These are phyloP conservation scores for Mycena venus DNA, from an alignment of 768 basidiomycete species.

Conservation along the genomic window DNA sequence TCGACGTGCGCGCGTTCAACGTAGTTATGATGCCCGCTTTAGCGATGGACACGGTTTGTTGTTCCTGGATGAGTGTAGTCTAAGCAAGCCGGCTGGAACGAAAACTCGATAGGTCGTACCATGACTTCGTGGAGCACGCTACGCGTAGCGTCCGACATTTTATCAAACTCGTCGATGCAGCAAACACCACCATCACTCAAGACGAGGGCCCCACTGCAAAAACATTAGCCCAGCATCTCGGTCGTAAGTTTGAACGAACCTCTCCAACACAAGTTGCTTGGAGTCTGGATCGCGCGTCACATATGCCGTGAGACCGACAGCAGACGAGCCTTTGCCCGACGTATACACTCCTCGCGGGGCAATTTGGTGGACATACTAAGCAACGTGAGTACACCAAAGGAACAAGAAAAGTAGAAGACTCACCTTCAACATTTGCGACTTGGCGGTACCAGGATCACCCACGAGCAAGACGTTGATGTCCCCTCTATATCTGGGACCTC, in stretches of 20 bases:
- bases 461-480: conserved; percentile 98
- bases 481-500: conserved; percentile 95
- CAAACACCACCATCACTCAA: conserved; percentile 97
- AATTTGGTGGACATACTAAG: conserved; percentile 97
- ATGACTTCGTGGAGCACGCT: conserved; percentile 99
- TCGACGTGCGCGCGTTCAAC: conserved; percentile 97
- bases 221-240: conserved; percentile 6
- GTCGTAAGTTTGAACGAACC: conserved; percentile 56
- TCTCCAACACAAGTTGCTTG: conserved; percentile 97
- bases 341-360: conserved; percentile 98
- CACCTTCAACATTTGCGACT: conserved; percentile 95
- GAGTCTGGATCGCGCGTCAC: conserved; percentile 98
- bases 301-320: conserved; percentile 98
- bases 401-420: conserved; percentile 32
- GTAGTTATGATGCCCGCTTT: conserved; percentile 99
- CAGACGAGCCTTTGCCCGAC: conserved; percentile 97
- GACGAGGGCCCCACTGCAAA: conserved; percentile 87
- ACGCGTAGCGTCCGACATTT: conserved; percentile 97
- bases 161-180: conserved; percentile 99
- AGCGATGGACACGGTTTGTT: conserved; percentile 99
- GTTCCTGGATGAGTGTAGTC: conserved; percentile 72
- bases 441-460: conserved; percentile 97
- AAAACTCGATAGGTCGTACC: conserved; percentile 59
- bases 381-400: conserved; percentile 14
- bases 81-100: neutral